Percentiles rank a stretch among this genome's conserved stretches.
Conservation (phyloP, 2,329 filamentous ascomycete genomes). For the Nannizziopsis arthrosporioides region DNA sequence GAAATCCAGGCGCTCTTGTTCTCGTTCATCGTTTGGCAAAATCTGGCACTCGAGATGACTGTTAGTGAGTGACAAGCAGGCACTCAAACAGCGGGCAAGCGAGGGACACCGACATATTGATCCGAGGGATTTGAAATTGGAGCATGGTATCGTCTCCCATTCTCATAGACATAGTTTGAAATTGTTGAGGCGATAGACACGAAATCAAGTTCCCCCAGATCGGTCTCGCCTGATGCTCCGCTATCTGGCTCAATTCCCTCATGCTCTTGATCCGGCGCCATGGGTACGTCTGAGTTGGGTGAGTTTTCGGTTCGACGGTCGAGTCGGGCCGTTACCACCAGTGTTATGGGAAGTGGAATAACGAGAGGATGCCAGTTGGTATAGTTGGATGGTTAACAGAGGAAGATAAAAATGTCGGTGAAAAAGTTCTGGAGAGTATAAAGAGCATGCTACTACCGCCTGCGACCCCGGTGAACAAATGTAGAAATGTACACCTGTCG, state of each 20-base stretch:
- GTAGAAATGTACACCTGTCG: too few species aligned
- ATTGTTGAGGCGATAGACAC: slow-evolving; percentile 13
- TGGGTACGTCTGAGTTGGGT: neutral
- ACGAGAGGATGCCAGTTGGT: too few species aligned
- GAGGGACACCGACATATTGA: slow-evolving; percentile 10
- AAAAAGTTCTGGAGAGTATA: too few species aligned
- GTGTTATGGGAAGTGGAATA: too few species aligned
- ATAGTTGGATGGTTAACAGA: too few species aligned
- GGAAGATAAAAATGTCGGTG: too few species aligned
- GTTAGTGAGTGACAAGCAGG: slow-evolving; percentile 20
- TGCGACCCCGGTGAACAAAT: too few species aligned
- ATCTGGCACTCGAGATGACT: neutral
- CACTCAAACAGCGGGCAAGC: neutral
- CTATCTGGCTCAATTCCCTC: slow-evolving; percentile 12
- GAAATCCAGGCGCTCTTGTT: slow-evolving; percentile 34
- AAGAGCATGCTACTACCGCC: too few species aligned
- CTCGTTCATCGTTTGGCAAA: slow-evolving; percentile 16
- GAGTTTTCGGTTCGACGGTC: neutral
- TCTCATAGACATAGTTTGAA: slow-evolving; percentile 15
- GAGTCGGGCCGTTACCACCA: too few species aligned
- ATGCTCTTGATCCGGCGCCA: neutral
- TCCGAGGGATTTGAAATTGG: slow-evolving; percentile 12
- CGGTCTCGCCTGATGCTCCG: slow-evolving; percentile 7
- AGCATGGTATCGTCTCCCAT: slow-evolving; percentile 18
- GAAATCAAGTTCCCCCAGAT: slow-evolving; percentile 9